Evolutionary conservation across 306 rosid species (phyloP), one percentile per base, ranked within the genome.

Genomic region (Sindora glabra): DNA sequence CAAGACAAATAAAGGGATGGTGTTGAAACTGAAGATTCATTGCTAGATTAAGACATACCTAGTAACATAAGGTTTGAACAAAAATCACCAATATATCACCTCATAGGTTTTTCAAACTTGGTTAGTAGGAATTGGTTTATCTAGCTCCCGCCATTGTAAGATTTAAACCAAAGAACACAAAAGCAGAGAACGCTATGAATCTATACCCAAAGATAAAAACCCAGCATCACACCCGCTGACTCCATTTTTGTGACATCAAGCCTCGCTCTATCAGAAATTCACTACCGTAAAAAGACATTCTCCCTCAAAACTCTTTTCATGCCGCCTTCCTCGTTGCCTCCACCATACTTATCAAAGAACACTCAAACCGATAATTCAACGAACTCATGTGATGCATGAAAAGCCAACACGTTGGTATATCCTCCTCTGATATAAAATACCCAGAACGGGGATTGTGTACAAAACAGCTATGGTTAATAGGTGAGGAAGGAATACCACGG

Each of bases 341-440:
- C 77, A 14, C 77, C 81, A 42, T 57, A 67, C 46, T 75, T 18
- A 79, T 69, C 33, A 79, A 36, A 11, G 71, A 75, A n/a, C 85
- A 75, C 72, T 79, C 81, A 58, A 79, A 68, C 37, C 70, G 80
- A 72, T 79, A 79, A 75, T 71, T 79, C 13, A 62, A 75, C 41
- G 71, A 39, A 15, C 81, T 79, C 64, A 79, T 62, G 48, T 70
- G 70, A 36, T 79, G 80, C 80, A 79, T 66, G 65, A 70, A 74
- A 50, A 74, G 67, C 84, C 84, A 74, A 54, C 62, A 70, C 36
- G 50, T 74, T 7, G 84, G 80, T 33, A 74, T 70, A 11, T 70
- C 72, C 2, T 67, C 80, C 48, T 54, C 58, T 0, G 77, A 37
- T 65, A 79, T 74, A 64, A 74, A 79, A 58, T 79, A 79, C 13